Conservation (phyloP, 805 yeast species). For the Groenewaldozyma tartarivorans region DNA sequence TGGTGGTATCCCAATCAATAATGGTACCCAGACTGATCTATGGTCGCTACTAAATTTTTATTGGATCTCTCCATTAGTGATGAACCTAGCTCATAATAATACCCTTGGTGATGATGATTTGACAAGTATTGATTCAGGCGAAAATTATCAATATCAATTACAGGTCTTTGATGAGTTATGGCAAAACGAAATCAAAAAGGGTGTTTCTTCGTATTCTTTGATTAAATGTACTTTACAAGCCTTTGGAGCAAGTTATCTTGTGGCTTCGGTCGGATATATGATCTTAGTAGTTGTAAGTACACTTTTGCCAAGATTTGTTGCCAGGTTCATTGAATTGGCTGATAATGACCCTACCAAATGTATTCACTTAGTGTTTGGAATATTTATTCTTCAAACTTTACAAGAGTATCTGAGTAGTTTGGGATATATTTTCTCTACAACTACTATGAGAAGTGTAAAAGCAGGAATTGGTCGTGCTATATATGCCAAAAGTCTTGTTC, state of each 20-base stretch:
- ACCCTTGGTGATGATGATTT: not conserved
- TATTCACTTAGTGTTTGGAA: not conserved
- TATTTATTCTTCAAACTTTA: slow-evolving; percentile 1
- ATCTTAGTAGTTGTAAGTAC: not conserved
- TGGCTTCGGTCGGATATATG: not conserved
- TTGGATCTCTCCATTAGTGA: slow-evolving; percentile 2
- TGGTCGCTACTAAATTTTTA: not conserved
- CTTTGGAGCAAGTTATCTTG: slow-evolving; percentile 1
- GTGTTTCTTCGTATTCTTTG: not conserved
- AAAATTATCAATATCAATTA: not conserved
- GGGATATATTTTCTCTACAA: not conserved
- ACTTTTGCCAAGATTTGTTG: not conserved
- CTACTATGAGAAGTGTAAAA: slow-evolving; percentile 3
- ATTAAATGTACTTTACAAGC: not conserved
- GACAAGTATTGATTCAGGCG: not conserved
- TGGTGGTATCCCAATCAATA: not conserved
- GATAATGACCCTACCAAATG: not conserved
- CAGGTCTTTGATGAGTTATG: not conserved
- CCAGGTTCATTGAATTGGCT: slow-evolving; percentile 2
- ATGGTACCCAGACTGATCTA: not conserved
- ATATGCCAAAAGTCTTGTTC: slow-evolving; percentile 55
- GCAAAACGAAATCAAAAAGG: slow-evolving; percentile 1
- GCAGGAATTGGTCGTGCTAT: slow-evolving; percentile 28
- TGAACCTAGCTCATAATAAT: not conserved
- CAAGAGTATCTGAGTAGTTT: not conserved